phyloP scores from a whole-genome alignment of 73 alveolate genomes.

The Stentor roeselii region DNA sequence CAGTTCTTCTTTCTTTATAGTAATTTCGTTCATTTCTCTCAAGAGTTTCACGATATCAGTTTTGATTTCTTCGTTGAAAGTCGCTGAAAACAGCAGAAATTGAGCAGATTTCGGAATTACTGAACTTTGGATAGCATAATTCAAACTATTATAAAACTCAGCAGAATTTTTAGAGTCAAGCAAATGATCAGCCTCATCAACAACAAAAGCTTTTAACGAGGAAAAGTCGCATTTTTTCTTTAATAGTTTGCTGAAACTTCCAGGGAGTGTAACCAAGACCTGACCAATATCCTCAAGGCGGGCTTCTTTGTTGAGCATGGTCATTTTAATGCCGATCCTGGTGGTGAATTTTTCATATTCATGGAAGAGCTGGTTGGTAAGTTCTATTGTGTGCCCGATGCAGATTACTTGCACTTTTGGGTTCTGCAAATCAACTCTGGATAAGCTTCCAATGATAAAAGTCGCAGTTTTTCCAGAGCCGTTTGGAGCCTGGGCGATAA shows the following conservation, averaged over 20 bases:
- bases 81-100: conserved; percentile 62
- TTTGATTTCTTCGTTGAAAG: conserved; percentile 34
- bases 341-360: conserved; percentile 38
- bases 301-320: conserved; percentile 14
- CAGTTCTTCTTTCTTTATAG: conserved; percentile 48
- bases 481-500: conserved; percentile 66
- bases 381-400: conserved; percentile 76
- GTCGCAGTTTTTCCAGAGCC: conserved; percentile 71
- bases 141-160: conserved; percentile 24
- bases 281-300: conserved; percentile 39
- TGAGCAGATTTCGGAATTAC: conserved; percentile 30
- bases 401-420: conserved; percentile 52
- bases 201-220: conserved; percentile 46
- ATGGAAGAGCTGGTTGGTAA: conserved; percentile 53
- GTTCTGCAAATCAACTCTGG: conserved; percentile 51
- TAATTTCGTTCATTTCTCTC: conserved; percentile 45
- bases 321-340: conserved; percentile 33
- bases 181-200: conserved; percentile 82
- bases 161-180: conserved; percentile 36
- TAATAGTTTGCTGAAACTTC: conserved; percentile 31
- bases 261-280: conserved; percentile 55
- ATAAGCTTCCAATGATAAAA: conserved; percentile 52
- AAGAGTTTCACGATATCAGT: conserved; percentile 33
- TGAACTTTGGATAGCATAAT: conserved; percentile 25
- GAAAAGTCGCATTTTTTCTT: conserved; percentile 36